These are phyloP conservation scores for Dichotomocladium elegans DNA, from an alignment of 371 early-diverging fungal species.

Conservation along the genomic window DNA sequence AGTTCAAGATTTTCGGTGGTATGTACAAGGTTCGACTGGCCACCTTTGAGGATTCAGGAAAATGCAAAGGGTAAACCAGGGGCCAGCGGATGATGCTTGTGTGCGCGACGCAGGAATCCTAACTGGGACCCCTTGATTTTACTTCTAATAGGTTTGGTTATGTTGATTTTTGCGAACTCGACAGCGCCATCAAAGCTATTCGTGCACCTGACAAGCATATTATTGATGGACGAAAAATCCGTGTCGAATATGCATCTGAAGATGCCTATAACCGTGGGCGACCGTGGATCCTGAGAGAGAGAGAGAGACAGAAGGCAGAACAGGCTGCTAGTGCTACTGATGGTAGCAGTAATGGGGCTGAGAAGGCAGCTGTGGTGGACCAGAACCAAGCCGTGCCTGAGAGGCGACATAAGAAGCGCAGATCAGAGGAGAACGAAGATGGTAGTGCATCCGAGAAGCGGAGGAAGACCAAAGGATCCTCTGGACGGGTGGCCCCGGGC, in stretches of 20 bases:
- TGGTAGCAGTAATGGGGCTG: neutral
- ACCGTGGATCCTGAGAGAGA: conserved; percentile 27
- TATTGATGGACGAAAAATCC: conserved; percentile 36
- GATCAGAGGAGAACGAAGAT: neutral
- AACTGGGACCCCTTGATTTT: too few species aligned
- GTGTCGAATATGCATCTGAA: conserved; percentile 53
- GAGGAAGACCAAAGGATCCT: neutral
- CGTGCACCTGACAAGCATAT: conserved; percentile 47
- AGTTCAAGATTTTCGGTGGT: conserved; percentile 62
- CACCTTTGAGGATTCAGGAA: conserved; percentile 64
- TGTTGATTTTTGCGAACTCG: conserved; percentile 61
- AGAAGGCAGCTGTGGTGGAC: neutral
- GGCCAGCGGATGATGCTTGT: neutral
- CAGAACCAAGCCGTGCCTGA: conserved; percentile 19
- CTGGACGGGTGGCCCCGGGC: conserved; percentile 41
- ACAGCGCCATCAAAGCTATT: conserved; percentile 61
- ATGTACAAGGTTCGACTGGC: conserved; percentile 66
- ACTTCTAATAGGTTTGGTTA: conserved; percentile 51
- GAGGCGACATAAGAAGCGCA: conserved; percentile 16
- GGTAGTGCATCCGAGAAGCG: conserved; percentile 1
- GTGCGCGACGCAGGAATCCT: conserved; percentile 6
- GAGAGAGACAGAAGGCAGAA: conserved; percentile 15
- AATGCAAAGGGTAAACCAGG: conserved; percentile 4
- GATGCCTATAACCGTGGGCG: conserved; percentile 55
- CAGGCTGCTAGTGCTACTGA: conserved; percentile 11